Base-by-base conservation (phyloP, 352 stramenopile species). In the Phytophthora megakarya region DNA sequence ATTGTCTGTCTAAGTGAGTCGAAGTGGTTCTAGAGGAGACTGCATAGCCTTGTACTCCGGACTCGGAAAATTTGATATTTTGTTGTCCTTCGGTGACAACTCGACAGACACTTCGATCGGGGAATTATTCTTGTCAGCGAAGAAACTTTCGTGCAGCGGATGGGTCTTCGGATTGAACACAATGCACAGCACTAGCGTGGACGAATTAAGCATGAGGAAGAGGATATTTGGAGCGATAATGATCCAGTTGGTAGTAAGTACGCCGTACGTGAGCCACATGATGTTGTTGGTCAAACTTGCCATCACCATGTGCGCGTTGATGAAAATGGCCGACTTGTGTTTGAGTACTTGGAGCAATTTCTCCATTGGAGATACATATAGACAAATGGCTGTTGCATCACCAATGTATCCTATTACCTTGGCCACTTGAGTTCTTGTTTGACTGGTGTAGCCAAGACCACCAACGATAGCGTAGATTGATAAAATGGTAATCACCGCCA, bases 271-370 rank as follows among this genome's bases (percentile, higher is more conserved):
- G 39, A 84, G 61, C 78, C 78, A 87, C 18, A 78, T 67, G 19
- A 72, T 42, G 56, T 73, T 81, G 59, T 75, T 83, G 25, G 73
- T 18, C 16, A 83, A 22, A 21, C 74, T 72, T 0, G 65, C 72
- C 22, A 76, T 42, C 49, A 85, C 75, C 72, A 87, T 82, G 38
- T 63, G 61, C 19, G 74, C 69, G n/a, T 80, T 79, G 32, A 87
- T 73, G 40, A 72, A 57, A 18, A 62, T 45, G 2, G 78, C 64
- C 22, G 69, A 73, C 55, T 80, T 80, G 35, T 71, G 67, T 25
- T 66, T 65, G 38, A 87, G 44, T 12, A 87, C 78, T 51, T 82
- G 60, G 16, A 72, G 49, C 22, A 84, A 33, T n/a, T 76, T 72
- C 45, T 80, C 73, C 47, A 87, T 74, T 3, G 75, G 78, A 18